A percentile compares a stretch with the other conserved stretches of the same genome.
phyloP scores from a whole-genome alignment of 176 grass and related monocot species.

The Avena eriantha region DNA sequence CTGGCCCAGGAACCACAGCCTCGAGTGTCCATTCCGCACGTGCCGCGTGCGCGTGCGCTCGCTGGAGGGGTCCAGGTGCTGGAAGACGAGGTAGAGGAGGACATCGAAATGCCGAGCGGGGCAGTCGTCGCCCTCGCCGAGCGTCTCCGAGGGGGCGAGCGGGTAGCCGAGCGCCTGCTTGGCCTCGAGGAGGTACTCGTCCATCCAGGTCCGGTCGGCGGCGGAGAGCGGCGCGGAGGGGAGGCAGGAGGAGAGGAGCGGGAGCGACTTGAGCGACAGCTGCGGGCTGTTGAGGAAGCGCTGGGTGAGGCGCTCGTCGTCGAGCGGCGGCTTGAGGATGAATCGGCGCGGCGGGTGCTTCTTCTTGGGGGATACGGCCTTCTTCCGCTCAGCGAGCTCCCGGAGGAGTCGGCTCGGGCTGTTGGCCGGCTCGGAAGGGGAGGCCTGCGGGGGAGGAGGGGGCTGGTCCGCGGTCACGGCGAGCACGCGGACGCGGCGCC shows the following conservation, averaged over 20 bases:
- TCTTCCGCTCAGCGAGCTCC: slow-evolving; percentile 93
- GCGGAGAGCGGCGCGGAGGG: slow-evolving; percentile 76
- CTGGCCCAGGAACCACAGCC: slow-evolving; percentile 87
- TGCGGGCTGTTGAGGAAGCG: slow-evolving; percentile 97
- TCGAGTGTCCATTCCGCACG: slow-evolving; percentile 86
- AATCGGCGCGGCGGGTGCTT: slow-evolving; percentile 82
- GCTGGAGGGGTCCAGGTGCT: slow-evolving; percentile 74
- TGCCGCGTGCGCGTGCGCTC: slow-evolving; percentile 82
- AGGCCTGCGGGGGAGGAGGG: slow-evolving; percentile 39
- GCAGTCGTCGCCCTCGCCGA: slow-evolving; percentile 79
- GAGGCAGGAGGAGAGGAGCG: slow-evolving; percentile 92
- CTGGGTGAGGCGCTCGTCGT: slow-evolving; percentile 85
- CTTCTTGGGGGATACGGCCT: slow-evolving; percentile 76
- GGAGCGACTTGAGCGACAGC: slow-evolving; percentile 90
- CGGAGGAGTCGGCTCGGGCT: slow-evolving; percentile 87
- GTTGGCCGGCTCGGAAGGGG: slow-evolving; percentile 61
- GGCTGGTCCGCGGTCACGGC: slow-evolving; percentile 46
- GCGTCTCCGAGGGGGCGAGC: slow-evolving; percentile 76
- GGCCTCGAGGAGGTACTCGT: slow-evolving; percentile 96
- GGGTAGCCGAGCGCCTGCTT: slow-evolving; percentile 99
- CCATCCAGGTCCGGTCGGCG: slow-evolving; percentile 85
- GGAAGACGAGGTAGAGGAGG: slow-evolving; percentile 92
- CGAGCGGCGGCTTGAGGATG: slow-evolving; percentile 93
- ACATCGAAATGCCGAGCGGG: slow-evolving; percentile 93
- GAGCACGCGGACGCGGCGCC: slow-evolving; percentile 26